Percentiles rank a stretch among this genome's conserved stretches.
phyloP scores from a whole-genome alignment of 805 yeast species.

The Metschnikowia peoriensis region DNA sequence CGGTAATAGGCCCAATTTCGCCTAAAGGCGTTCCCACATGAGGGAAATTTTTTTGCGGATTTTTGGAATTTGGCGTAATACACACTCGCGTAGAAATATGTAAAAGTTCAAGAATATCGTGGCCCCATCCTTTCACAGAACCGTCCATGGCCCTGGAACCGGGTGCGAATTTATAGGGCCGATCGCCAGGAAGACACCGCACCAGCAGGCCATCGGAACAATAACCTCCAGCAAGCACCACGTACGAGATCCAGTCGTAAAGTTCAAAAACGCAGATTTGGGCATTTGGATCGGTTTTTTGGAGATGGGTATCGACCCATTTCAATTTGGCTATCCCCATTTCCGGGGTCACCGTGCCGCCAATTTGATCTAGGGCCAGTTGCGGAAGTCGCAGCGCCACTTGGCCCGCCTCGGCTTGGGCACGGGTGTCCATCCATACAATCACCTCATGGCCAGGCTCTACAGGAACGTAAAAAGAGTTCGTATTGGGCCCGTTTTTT shows the following conservation, averaged over 20 bases:
- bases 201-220: constrained; percentile 14
- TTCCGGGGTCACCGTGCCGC: constrained; percentile 52
- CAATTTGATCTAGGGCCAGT: constrained; percentile 27
- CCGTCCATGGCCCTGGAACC: constrained; percentile 50
- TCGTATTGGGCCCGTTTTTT: constrained; percentile 7
- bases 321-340: constrained; percentile 56
- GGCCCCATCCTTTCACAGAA: constrained; percentile 54
- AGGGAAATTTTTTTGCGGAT: neutral
- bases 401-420: constrained; percentile 30
- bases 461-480: constrained; percentile 31
- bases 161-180: constrained; percentile 7
- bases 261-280: constrained; percentile 45
- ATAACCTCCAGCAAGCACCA: constrained; percentile 27
- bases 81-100: constrained; percentile 17
- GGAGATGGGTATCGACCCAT: constrained; percentile 30
- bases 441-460: constrained; percentile 39
- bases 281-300: constrained; percentile 14
- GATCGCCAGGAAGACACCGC: constrained; percentile 11
- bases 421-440: constrained; percentile 60
- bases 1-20: constrained; percentile 12
- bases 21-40: constrained; percentile 24
- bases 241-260: constrained; percentile 45
- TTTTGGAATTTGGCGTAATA: constrained; percentile 5
- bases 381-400: constrained; percentile 27
- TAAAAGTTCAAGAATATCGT: constrained; percentile 20